Evolutionary conservation across 2,329 filamentous ascomycete genomes (phyloP), one percentile per base, ranked within the genome.

Genomic region (Ophiostoma sp.): DNA sequence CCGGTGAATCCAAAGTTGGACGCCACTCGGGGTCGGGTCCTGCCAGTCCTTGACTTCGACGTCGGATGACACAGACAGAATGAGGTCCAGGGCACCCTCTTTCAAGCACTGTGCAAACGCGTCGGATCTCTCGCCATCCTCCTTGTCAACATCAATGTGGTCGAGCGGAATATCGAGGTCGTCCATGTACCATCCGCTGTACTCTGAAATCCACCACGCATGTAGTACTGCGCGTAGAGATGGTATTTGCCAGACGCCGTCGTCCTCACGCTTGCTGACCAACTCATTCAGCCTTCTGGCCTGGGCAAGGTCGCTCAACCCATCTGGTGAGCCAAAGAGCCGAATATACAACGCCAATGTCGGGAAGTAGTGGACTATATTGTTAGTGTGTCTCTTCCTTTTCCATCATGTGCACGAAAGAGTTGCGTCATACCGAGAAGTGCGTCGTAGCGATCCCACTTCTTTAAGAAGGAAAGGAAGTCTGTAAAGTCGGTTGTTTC

Each of bases 191-290:
- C 93, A 92, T 2, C 93, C 92, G 74, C 92, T 95, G 79, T 97
- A 97, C 76, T 98, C 93, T 41, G 92, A 90, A 66, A 97, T 85
- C 95, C 95, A 99, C 85, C 92, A 93, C 4, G 90, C 87, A 69
- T 87, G 86, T 15, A 94, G 85, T 3, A 92, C 90, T 65, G 94
- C 92, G 75, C 94, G 90, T 15, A 98, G 85, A 74, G 89, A 90
- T 20, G 89, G 83, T 54, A 96, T 78, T 31, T 85, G 83, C 91
- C 93, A 97, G 20, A 84, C 81, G 60, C 89, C 83, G 72, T 88
- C 87, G 67, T 93, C 90, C 65, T 86, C 82, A 23, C 86, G 85
- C 52, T 86, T 84, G 74, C 90, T 87, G 31, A 97, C 83, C 10
- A 48, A 13, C 23, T 48, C 65, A 23, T 67, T 67, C 11, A 65